These are phyloP conservation scores for Botrytis pseudocinerea DNA, from an alignment of 2,329 filamentous ascomycete genomes.

Conservation along the genomic window DNA sequence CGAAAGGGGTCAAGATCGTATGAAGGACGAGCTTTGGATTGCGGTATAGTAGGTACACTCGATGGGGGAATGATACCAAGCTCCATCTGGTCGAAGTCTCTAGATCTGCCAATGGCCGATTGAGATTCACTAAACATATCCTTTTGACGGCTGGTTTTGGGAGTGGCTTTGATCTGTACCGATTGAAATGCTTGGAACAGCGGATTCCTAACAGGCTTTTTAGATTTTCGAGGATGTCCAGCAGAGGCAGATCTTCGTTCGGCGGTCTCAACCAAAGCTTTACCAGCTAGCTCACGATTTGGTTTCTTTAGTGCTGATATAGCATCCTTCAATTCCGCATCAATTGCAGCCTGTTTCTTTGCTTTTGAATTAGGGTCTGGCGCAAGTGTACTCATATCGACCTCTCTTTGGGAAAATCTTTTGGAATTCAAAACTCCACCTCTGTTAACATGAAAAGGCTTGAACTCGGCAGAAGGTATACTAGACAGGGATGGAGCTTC, in stretches of 20 bases:
- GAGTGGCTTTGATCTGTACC: constrained; percentile 42
- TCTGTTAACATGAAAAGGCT: constrained; percentile 42
- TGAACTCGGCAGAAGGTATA: constrained; percentile 48
- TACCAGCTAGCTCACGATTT: constrained; percentile 69
- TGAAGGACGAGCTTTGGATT: constrained; percentile 32
- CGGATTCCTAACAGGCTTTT: constrained; percentile 49
- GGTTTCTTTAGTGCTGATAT: constrained; percentile 74
- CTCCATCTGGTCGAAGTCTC: constrained; percentile 25
- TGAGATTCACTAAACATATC: constrained; percentile 32
- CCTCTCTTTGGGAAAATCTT: constrained; percentile 52
- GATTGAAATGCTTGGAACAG: constrained; percentile 39
- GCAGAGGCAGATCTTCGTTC: constrained; percentile 58
- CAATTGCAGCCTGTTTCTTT: constrained; percentile 65
- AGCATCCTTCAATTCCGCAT: constrained; percentile 71
- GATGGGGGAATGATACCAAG: constrained; percentile 32
- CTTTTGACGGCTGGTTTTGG: constrained; percentile 38
- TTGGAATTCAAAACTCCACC: constrained; percentile 44
- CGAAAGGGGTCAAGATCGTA: constrained; percentile 30
- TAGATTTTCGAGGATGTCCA: constrained; percentile 52
- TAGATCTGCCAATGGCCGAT: constrained; percentile 16
- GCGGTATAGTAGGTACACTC: constrained; percentile 36
- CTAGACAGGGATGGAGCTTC: constrained; percentile 56
- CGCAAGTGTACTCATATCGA: constrained; percentile 54
- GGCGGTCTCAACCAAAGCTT: constrained; percentile 64
- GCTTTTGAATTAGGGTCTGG: constrained; percentile 57